Conservation (phyloP, 1,139 yeast genomes). For the Entelexis paramagnoliae region DNA sequence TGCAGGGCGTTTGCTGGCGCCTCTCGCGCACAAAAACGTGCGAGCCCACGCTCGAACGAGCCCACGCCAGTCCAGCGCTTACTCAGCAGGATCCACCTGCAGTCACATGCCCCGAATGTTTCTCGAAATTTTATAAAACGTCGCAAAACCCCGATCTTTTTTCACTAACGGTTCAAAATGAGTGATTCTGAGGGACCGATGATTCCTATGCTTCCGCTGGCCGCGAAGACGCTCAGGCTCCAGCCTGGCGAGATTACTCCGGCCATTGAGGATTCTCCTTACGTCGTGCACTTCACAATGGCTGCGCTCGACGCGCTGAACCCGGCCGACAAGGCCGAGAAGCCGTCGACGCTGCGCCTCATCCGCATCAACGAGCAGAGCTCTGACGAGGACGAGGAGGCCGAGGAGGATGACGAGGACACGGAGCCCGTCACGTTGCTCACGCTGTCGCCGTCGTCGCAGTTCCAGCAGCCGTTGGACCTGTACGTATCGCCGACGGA, state of each 20-base stretch:
- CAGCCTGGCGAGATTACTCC: conserved; percentile 74
- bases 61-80: too few relatives aligned
- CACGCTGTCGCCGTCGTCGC: conserved; percentile 76
- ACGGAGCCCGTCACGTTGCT: conserved; percentile 49
- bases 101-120: neutral
- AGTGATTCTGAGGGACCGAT: conserved; percentile 17
- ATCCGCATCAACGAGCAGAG: conserved; percentile 57
- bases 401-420: conserved; percentile 31
- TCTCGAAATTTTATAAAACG: conserved; percentile 1
- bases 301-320: conserved; percentile 91
- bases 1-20: too few relatives aligned
- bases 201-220: conserved; percentile 19
- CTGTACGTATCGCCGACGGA: conserved; percentile 87
- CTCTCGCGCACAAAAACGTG: too few relatives aligned
- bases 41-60: too few relatives aligned
- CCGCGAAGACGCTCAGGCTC: conserved; percentile 19
- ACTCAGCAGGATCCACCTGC: neutral
- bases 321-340: conserved; percentile 47
- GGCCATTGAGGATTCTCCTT: conserved; percentile 77
- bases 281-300: conserved; percentile 81
- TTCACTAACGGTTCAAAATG: conserved; percentile 1
- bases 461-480: conserved; percentile 85
- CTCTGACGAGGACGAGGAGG: conserved; percentile 38
- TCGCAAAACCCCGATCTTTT: neutral
- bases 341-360: conserved; percentile 82